A percentile compares a stretch with the other conserved stretches of the same genome.
These are phyloP conservation scores for Exophiala alcalophila DNA, from an alignment of 2,329 filamentous ascomycete species.

Conservation along the genomic window DNA sequence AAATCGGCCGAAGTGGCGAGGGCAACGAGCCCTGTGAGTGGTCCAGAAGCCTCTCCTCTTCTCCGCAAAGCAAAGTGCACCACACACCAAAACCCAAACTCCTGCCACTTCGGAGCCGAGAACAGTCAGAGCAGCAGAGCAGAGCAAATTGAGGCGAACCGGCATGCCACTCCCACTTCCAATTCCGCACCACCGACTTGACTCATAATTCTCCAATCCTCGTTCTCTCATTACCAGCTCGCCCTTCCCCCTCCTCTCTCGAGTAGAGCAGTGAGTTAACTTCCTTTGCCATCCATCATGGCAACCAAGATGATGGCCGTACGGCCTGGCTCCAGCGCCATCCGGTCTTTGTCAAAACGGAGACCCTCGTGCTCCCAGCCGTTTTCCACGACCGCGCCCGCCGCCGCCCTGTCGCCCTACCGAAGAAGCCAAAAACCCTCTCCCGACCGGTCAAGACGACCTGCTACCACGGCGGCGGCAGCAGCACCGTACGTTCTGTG, in stretches of 20 bases:
- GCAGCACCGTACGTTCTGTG: constrained; percentile 58
- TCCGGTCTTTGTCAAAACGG: constrained; percentile 47
- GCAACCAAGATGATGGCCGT: constrained; percentile 48
- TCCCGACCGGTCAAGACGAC: constrained; percentile 39
- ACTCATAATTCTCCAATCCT: constrained; percentile 16
- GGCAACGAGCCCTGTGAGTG: background rate
- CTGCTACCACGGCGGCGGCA: constrained; percentile 49
- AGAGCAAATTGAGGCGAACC: constrained; percentile 9
- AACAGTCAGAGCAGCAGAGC: too few species aligned
- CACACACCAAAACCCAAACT: constrained; percentile 4
- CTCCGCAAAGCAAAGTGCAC: constrained; percentile 11
- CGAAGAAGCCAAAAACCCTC: constrained; percentile 38
- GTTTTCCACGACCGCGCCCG: constrained; percentile 47
- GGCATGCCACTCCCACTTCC: constrained; percentile 10
- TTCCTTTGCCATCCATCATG: constrained; percentile 20
- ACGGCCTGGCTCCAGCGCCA: constrained; percentile 48
- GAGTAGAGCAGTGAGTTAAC: background rate
- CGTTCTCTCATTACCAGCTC: too few species aligned
- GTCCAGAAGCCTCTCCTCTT: background rate
- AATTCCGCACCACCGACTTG: constrained; percentile 5
- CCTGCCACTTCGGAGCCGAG: too few species aligned
- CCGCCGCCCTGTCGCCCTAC: constrained; percentile 46
- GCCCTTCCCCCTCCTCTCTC: background rate
- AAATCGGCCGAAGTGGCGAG: constrained; percentile 17
- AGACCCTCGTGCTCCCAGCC: constrained; percentile 41